These are phyloP conservation scores for Abrus pulchellus DNA, from an alignment of 306 rosid genomes.

Conservation along the genomic window DNA sequence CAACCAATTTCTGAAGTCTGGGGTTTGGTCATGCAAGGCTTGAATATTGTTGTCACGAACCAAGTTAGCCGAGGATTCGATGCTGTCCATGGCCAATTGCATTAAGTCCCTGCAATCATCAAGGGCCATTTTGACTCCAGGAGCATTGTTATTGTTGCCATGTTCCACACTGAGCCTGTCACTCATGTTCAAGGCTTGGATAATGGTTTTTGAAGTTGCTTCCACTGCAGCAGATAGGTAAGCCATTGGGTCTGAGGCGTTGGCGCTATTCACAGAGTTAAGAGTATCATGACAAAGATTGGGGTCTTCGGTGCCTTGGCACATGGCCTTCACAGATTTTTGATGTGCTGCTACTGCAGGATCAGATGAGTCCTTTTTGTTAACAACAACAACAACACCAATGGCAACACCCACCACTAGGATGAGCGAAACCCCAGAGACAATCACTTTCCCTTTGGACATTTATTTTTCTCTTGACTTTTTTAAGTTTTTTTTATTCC, in stretches of 20 bases:
- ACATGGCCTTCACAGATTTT: slow-evolving; percentile 57
- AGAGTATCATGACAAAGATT: slow-evolving; percentile 64
- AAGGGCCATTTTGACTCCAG: slow-evolving; percentile 60
- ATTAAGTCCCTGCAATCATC: slow-evolving; percentile 79
- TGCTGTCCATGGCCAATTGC: slow-evolving; percentile 58
- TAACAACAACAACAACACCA: slow-evolving; percentile 57
- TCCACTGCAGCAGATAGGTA: slow-evolving; percentile 56
- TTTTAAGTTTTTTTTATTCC: background rate
- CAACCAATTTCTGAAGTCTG: slow-evolving; percentile 76
- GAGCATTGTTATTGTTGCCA: background rate
- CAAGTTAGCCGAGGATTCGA: slow-evolving; percentile 44
- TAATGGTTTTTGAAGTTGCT: slow-evolving; percentile 47
- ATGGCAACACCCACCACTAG: slow-evolving; percentile 76
- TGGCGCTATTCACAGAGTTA: background rate
- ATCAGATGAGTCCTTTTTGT: background rate
- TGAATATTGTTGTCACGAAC: slow-evolving; percentile 51
- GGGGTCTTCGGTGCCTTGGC: slow-evolving; percentile 57
- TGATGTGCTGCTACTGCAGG: slow-evolving; percentile 42
- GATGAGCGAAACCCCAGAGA: slow-evolving; percentile 66
- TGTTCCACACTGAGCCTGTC: slow-evolving; percentile 56
- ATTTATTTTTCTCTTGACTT: background rate
- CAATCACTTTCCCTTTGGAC: slow-evolving; percentile 50
- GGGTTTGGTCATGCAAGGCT: slow-evolving; percentile 46
- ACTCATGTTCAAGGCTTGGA: slow-evolving; percentile 59
- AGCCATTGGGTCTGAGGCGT: slow-evolving; percentile 55